Evolutionary conservation across 768 basidiomycete species (phyloP).

Genomic region (Podaxis sp.): DNA sequence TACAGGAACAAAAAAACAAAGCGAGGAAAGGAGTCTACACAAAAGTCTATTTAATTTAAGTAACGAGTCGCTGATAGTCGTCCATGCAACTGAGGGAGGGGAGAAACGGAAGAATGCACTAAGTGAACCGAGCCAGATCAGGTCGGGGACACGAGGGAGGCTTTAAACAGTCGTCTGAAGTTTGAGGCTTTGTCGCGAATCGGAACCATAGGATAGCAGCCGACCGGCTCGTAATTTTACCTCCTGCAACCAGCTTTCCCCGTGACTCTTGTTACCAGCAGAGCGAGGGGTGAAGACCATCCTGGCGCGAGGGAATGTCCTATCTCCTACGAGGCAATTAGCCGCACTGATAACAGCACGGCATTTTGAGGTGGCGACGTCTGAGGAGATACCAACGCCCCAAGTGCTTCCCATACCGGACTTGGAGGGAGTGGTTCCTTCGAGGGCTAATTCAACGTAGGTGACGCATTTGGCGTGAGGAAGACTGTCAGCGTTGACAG

Average conservation of each 20-base stretch:
- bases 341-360: conserved; percentile 87
- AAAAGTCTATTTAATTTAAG: conserved; percentile 4
- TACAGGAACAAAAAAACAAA: neutral
- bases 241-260: conserved; percentile 23
- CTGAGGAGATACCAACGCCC: conserved; percentile 91
- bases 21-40: neutral
- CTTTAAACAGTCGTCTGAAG: conserved; percentile 14
- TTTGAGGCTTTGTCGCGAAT: conserved; percentile 5
- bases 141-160: neutral
- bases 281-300: conserved; percentile 26
- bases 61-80: neutral
- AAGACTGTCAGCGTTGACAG: conserved; percentile 77
- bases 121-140: conserved; percentile 3
- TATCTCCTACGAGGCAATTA: conserved; percentile 75
- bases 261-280: conserved; percentile 4
- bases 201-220: conserved; percentile 11
- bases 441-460: conserved; percentile 85
- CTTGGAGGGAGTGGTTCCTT: conserved; percentile 64
- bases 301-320: conserved; percentile 48
- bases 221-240: conserved; percentile 25
- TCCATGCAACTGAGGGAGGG: neutral
- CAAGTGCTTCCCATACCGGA: conserved; percentile 58
- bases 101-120: neutral
- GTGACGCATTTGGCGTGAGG: conserved; percentile 83
- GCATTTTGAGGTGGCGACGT: conserved; percentile 87